Conservation (phyloP, 495 filamentous ascomycete species). For the Podospora anserina region DNA sequence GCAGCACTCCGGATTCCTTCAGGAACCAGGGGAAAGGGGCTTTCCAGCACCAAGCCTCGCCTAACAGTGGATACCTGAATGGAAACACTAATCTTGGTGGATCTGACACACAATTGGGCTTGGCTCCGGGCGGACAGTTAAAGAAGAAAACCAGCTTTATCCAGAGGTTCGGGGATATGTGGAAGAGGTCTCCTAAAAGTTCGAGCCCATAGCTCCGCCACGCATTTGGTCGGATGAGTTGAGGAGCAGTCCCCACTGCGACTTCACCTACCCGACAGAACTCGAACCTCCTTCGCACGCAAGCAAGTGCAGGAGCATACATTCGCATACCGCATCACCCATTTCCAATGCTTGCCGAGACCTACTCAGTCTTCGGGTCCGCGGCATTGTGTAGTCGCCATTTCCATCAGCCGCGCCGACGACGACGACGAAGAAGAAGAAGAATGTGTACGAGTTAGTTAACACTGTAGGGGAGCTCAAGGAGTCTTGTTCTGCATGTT, state of each 20-base stretch:
- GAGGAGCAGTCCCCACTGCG: no score
- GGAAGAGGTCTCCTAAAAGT: background rate
- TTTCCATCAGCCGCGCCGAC: background rate
- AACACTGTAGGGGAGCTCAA: background rate
- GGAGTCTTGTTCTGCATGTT: background rate
- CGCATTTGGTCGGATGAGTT: no score
- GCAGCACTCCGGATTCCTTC: slow-evolving; percentile 20
- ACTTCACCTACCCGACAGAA: background rate
- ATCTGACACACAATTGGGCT: slow-evolving; percentile 26
- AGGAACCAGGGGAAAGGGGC: slow-evolving; percentile 24
- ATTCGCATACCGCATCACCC: background rate
- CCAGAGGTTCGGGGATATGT: slow-evolving; percentile 21
- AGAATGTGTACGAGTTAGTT: background rate
- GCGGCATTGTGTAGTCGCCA: background rate
- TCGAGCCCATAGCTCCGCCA: background rate
- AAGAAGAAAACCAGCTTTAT: slow-evolving; percentile 51
- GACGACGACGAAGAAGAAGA: no score
- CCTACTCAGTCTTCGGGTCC: background rate
- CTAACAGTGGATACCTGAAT: slow-evolving; percentile 13
- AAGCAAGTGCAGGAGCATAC: background rate
- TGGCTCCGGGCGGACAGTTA: slow-evolving; percentile 30
- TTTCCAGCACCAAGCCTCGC: slow-evolving; percentile 6
- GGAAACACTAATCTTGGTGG: slow-evolving; percentile 29
- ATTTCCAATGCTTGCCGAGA: background rate
- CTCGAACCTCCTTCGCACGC: background rate